These are phyloP conservation scores for Microbotryum scabiosae DNA, from an alignment of 1,284 basidiomycete species.

Conservation along the genomic window DNA sequence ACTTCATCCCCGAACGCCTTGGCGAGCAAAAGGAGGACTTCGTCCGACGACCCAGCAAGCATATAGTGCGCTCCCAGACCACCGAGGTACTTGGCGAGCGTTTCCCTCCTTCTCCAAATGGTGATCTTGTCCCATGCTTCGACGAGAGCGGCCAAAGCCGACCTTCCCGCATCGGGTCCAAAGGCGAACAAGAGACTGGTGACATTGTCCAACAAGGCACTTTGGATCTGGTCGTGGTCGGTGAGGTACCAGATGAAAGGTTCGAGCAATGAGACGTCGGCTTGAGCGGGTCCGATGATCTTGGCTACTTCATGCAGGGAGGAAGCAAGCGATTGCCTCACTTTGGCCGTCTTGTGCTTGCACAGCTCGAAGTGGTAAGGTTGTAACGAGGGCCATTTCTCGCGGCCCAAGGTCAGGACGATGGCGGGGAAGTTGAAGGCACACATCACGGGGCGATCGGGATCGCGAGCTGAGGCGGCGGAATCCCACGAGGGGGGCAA, in stretches of 20 bases:
- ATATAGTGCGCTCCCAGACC: conserved; percentile 42
- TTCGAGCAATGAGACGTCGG: conserved; percentile 61
- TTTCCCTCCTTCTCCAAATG: conserved; percentile 78
- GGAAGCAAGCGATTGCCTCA: conserved; percentile 70
- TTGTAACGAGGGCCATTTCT: conserved; percentile 69
- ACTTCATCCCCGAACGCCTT: conserved; percentile 68
- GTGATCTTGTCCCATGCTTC: conserved; percentile 55
- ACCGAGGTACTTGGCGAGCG: conserved; percentile 53
- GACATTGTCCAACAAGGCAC: conserved; percentile 45
- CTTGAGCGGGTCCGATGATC: conserved; percentile 64
- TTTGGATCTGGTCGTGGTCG: conserved; percentile 60
- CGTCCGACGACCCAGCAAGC: conserved; percentile 37
- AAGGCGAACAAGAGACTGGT: conserved; percentile 34
- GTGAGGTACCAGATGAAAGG: conserved; percentile 57
- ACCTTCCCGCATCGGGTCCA: conserved; percentile 44
- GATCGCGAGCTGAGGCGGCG: conserved; percentile 7
- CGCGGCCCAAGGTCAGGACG: conserved; percentile 66
- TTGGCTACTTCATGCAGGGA: conserved; percentile 82
- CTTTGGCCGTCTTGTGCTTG: conserved; percentile 44
- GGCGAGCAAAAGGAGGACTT: conserved; percentile 49
- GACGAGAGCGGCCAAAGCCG: conserved; percentile 52
- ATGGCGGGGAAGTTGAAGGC: conserved; percentile 95
- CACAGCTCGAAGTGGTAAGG: conserved; percentile 58
- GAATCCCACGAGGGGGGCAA: conserved; percentile 1
- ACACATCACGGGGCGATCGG: conserved; percentile 20